Base-by-base conservation (phyloP, 2,329 filamentous ascomycete species). In the Peltaster fructicola region DNA sequence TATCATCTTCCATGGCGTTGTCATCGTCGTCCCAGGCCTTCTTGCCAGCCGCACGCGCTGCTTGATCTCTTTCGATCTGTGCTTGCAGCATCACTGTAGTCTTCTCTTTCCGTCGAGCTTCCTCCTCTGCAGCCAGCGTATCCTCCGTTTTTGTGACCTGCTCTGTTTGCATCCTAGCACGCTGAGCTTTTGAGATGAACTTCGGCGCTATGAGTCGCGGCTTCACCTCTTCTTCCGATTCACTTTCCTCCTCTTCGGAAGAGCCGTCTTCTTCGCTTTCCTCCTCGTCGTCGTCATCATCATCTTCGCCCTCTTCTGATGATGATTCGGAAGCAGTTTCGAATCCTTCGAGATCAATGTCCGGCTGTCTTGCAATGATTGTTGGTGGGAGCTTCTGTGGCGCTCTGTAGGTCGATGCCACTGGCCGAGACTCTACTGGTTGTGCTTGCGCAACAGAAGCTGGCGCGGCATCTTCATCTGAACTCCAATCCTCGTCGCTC, bases 11-110 rank as follows among this genome's bases (percentile, higher is more conserved):
- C n/a, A 71, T 65, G 26, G 61, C 61, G 23, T 37, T 36, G 25
- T 62, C 56, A 27, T 68, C 63, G 37, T 80, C 73, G 40, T 92
- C 84, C 82, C 84, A 93, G 42, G 81, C 73, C 46, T 79, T 81
- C 51, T 80, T 82, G 8, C 72, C 74, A 0, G 71, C 69, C 1
- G 72, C 72, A 27, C 73, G 68, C 12, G 77, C 79, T 4, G 74
- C 74, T 0, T 78, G 66, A 40, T 85, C 76, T 37, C 78, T 79
- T 41, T 77, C 73, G 20, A 95, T 70, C 46, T 95, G 82, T 39
- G 84, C 80, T 46, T 92, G 81, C 8, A 98, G 70, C 7, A 95
- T 57, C 29, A 68, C 72, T 47, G 92, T 75, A 8, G 76, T 68
- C 30, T 74, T 69, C 18, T 75, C 73, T 46, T 74, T 72, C 33